These are phyloP conservation scores for Collybia nuda DNA, from an alignment of 768 basidiomycete species.

Conservation along the genomic window DNA sequence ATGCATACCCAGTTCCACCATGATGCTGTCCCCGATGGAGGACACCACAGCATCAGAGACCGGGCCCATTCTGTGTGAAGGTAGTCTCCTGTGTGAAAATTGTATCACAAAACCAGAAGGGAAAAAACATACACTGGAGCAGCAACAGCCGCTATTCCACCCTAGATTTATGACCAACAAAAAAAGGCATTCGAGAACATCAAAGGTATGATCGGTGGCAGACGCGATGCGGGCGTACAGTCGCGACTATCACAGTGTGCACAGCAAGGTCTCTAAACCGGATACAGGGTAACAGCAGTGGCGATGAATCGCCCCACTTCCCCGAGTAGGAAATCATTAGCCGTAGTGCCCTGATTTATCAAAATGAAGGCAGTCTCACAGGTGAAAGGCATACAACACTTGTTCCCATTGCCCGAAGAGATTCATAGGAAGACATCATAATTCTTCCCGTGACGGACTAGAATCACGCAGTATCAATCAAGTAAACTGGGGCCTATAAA, in stretches of 20 bases:
- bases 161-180: slow-evolving; percentile 20
- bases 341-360: neutral
- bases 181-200: slow-evolving; percentile 1
- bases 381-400: slow-evolving; percentile 62
- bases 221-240: slow-evolving; percentile 35
- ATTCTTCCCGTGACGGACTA: slow-evolving; percentile 65
- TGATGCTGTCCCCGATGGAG: slow-evolving; percentile 53
- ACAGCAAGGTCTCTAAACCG: slow-evolving; percentile 62
- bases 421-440: slow-evolving; percentile 64
- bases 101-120: slow-evolving; percentile 1
- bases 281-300: slow-evolving; percentile 61
- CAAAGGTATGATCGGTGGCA: slow-evolving; percentile 4
- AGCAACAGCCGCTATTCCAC: slow-evolving; percentile 41
- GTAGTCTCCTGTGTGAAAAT: neutral
- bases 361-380: slow-evolving; percentile 29
- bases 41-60: slow-evolving; percentile 51
- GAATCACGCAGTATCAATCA: neutral
- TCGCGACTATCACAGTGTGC: slow-evolving; percentile 60
- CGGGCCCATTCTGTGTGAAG: slow-evolving; percentile 44
- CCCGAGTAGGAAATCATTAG: neutral
- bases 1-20: slow-evolving; percentile 57
- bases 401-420: slow-evolving; percentile 57
- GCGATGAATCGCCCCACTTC: slow-evolving; percentile 67
- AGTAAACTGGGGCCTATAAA: too few species aligned
- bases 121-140: slow-evolving; percentile 34